Conservation (phyloP, 495 filamentous ascomycete species). For the Parathielavia hyrcaniae region DNA sequence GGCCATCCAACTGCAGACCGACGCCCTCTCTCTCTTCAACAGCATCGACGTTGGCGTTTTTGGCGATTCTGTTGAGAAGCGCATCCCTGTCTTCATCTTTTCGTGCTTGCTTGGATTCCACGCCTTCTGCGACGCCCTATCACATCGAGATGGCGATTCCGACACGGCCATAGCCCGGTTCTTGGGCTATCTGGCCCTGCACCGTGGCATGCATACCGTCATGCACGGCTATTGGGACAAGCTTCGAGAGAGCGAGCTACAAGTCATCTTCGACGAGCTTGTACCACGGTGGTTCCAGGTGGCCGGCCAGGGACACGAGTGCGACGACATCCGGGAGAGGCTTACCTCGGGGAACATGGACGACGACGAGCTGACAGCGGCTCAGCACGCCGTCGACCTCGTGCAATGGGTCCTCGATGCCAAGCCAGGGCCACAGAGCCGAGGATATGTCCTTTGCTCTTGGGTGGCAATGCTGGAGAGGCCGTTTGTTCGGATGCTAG, state of each 20-base stretch:
- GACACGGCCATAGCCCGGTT: conserved; percentile 37
- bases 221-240: conserved; percentile 26
- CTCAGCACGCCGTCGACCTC: conserved; percentile 17
- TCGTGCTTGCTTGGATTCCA: conserved; percentile 43
- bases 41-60: conserved; percentile 23
- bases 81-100: conserved; percentile 46
- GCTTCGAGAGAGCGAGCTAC: conserved; percentile 23
- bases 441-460: conserved; percentile 19
- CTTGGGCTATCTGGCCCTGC: conserved; percentile 38
- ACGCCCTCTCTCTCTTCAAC: conserved; percentile 44
- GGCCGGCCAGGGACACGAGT: conserved; percentile 22
- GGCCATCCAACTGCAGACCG: conserved; percentile 46
- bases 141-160: conserved; percentile 31
- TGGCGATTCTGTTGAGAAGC: conserved; percentile 28
- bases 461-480: conserved; percentile 24
- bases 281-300: conserved; percentile 15
- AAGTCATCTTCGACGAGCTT: conserved; percentile 22
- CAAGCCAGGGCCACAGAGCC: neutral
- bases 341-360: conserved; percentile 6
- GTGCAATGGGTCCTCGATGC: conserved; percentile 30
- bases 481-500: conserved; percentile 24
- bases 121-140: conserved; percentile 42
- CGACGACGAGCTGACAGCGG: conserved; percentile 7
- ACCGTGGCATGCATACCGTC: conserved; percentile 38
- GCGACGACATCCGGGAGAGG: conserved; percentile 23